Evolutionary conservation across 2,329 filamentous ascomycete species (phyloP), one percentile per base, ranked within the genome.

Genomic region (Ascochyta viciae-villosae): DNA sequence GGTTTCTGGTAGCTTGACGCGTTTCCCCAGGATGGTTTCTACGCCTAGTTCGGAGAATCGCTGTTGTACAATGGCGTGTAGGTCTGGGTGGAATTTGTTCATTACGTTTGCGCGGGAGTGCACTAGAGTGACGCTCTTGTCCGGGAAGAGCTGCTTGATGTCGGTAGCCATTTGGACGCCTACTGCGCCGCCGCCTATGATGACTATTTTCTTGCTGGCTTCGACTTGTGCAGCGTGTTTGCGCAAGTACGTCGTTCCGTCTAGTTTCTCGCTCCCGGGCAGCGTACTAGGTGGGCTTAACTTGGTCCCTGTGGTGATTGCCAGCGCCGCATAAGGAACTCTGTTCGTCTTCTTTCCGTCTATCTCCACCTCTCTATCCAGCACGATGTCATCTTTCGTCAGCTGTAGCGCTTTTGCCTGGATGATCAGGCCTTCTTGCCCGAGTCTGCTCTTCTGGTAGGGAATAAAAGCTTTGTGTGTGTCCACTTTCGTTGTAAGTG

Each of bases 91-190:
- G 39, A 39, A 88, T 0, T 79, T 76, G 51, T 82, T 78, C 80
- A 88, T 81, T 1, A 87, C 68, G 0, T 74, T 75, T 1, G 73
- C 67, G 15, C 85, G 75, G 1, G 86, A 88, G 67, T 88, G 85
- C 0, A 89, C 77, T 6, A 89, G 67, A 0, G 80, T 80, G 9
- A 89, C 81, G 0, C 74, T 70, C 71, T 88, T 88, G 6, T 82
- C 77, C 0, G 84, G 83, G 60, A 84, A 86, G 9, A 75, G 67
- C 5, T 77, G 77, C 68, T 86, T 87, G 9, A 83, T 81, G 64
- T 89, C 86, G 0, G 83, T 80, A 0, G 84, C 85, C 31, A 88
- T 72, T 70, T 88, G 84, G 0, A 88, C 82, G 1, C 86, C 86
- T 0, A 85, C 86, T 0, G 86, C 84, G 3, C 86, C 86, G 0